Evolutionary conservation across 2,329 filamentous ascomycete species (phyloP).

Genomic region (Penicillium concentricum): DNA sequence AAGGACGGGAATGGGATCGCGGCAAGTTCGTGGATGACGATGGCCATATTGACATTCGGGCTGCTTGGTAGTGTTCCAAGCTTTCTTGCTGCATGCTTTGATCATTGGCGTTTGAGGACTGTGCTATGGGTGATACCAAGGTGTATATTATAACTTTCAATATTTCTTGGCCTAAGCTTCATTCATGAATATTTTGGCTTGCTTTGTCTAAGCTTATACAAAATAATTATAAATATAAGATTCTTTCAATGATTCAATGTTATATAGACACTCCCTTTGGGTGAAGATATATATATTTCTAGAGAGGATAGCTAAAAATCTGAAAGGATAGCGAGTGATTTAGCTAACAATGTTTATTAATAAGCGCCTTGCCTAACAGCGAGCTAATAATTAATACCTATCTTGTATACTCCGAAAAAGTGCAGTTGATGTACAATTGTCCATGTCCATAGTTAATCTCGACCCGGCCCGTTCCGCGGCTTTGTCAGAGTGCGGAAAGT

Average conservation of each 20-base stretch:
- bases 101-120: conserved; percentile 7
- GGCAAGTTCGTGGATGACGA: conserved; percentile 61
- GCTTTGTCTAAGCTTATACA: background rate
- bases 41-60: conserved; percentile 52
- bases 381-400: background rate
- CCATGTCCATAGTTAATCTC: background rate
- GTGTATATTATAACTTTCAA: background rate
- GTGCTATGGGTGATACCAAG: conserved; percentile 6
- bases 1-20: conserved; percentile 54
- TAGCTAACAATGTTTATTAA: background rate
- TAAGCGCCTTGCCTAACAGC: background rate
- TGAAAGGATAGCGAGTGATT: background rate
- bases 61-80: conserved; percentile 44
- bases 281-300: background rate
- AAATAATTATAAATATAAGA: too few relatives aligned
- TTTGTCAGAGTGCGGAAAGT: conserved; percentile 22
- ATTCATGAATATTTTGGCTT: background rate
- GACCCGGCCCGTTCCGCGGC: conserved; percentile 10
- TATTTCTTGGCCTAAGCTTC: background rate
- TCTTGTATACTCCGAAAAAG: background rate
- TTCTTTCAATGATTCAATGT: background rate
- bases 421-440: background rate
- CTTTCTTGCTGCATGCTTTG: background rate
- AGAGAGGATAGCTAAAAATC: background rate
- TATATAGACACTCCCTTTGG: background rate